Evolutionary conservation across 2,329 filamentous ascomycete species (phyloP).

Genomic region (Ophiostoma australiae): DNA sequence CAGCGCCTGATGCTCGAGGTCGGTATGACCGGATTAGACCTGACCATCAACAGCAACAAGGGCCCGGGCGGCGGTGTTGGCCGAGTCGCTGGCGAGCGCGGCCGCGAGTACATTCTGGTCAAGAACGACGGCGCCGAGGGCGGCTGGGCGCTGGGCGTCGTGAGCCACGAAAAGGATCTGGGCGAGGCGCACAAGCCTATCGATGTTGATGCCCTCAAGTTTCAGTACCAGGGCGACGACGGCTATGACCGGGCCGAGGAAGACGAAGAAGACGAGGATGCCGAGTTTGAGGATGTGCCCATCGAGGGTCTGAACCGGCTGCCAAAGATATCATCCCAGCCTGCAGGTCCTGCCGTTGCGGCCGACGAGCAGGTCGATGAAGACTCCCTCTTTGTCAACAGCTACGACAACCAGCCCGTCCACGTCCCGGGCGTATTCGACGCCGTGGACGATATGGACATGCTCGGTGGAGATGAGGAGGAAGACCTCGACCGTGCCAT

Average conservation of each 20-base stretch:
- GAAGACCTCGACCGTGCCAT: slow-evolving; percentile 76
- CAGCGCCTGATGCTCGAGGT: slow-evolving; percentile 92
- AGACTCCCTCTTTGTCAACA: slow-evolving; percentile 54
- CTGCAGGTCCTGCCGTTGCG: slow-evolving; percentile 29
- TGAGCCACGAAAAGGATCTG: slow-evolving; percentile 75
- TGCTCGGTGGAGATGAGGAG: slow-evolving; percentile 39
- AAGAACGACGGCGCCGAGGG: slow-evolving; percentile 94
- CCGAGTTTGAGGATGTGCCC: slow-evolving; percentile 84
- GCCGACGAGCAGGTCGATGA: slow-evolving; percentile 40
- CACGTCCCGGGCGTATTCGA: background rate
- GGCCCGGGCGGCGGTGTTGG: slow-evolving; percentile 45
- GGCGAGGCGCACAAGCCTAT: slow-evolving; percentile 83
- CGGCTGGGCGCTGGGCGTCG: slow-evolving; percentile 92
- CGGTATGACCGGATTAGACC: slow-evolving; percentile 75
- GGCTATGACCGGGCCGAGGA: slow-evolving; percentile 59
- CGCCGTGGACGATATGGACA: slow-evolving; percentile 24
- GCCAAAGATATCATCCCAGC: slow-evolving; percentile 51
- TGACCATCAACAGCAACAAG: slow-evolving; percentile 47
- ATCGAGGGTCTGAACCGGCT: slow-evolving; percentile 84
- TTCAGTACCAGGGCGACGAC: slow-evolving; percentile 53
- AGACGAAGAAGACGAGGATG: slow-evolving; percentile 54
- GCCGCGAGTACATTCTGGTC: slow-evolving; percentile 90
- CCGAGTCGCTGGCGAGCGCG: slow-evolving; percentile 76
- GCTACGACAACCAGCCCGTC: slow-evolving; percentile 29
- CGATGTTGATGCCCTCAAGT: slow-evolving; percentile 69